Base-by-base conservation (phyloP, 2,329 filamentous ascomycete species). In the Ceratocystis huliohia region DNA sequence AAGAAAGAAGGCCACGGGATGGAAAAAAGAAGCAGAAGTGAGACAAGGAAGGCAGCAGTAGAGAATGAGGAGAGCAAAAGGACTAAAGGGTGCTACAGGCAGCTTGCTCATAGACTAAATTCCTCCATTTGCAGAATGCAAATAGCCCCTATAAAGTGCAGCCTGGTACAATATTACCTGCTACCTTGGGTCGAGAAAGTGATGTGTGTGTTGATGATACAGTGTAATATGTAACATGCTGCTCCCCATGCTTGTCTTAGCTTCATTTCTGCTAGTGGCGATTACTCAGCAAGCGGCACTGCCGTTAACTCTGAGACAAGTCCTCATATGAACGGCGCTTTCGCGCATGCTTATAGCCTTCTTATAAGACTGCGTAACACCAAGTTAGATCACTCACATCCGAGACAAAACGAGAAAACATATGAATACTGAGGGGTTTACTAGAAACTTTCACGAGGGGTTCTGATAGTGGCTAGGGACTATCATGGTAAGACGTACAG, bases 261-360 rank as follows among this genome's bases (percentile, higher is more conserved):
- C 28, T 30, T 59, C 56, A 59, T 59, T n/a, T 59, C 17, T 20
- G 56, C 30, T 20, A n/a, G 25, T 59, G 56, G 10, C 56, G 20
- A 5, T 37, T 25, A 13, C 56, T 59, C 10, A n/a, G 28, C n/a
- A 8, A 15, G 13, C 56, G 56, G 56, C 28, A 30, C 25, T 37
- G 17, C 56, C 56, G 56, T 59, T 59, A 3, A 59, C 28, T 33
- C 13, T 59, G 15, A 59, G 56, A 59, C 56, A 59, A 15, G 56
- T 7, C 13, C 28, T n/a, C 7, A 25, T 20, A n/a, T 37, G 30
- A 20, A 57, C 8, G 30, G 20, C 33, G 17, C 53, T 6, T 59
- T 30, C 15, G 20, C 13, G 15, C 53, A 30, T 53, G n/a, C 10
- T 15, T 30, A 57, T 17, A 30, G 8, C 28, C 22, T 20, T 20